Evolutionary conservation across 371 early-diverging fungal genomes (phyloP), one percentile per base, ranked within the genome.

Genomic region (Mucor circinelloides): DNA sequence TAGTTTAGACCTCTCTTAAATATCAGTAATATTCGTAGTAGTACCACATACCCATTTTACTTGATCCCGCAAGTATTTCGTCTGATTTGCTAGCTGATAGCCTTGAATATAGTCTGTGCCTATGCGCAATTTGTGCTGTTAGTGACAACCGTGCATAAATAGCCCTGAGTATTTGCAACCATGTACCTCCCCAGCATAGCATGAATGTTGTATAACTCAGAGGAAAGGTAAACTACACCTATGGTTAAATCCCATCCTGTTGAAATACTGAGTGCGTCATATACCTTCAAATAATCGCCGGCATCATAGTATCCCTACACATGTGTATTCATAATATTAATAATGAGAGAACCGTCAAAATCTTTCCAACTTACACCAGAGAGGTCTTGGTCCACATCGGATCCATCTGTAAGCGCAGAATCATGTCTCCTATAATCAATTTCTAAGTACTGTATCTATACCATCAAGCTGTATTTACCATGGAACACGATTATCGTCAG

Each of bases 31-130:
- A 36, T 10, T 1, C 10, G 13, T 13, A 36, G 36, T 5, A 36
- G 12, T 12, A n/a, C n/a, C 13, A 56, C 28, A 78, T 34, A 88
- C 89, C 89, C 89, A 89, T 64, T 81, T 83, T 15, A 89, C 60
- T 74, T 81, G 86, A 55, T 77, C 77, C 17, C 75, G 67, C 2
- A 89, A 68, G 21, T 86, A 76, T 0, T 40, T 50, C 8, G 81
- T 74, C 66, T 89, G 84, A 25, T 79, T 71, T 23, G 89, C 85
- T 31, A 77, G 63, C 42, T 72, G 68, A 54, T 86, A 88, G 7
- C 88, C 88, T 6, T 87, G 69, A 60, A 64, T 81, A 59, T 71
- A 86, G 60, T 82, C 78, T 3, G 81, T 13, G 3, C 66, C 70
- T 70, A 21, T 12, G 13, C 15, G 21, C 32, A 28, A 27, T 9